Evolutionary conservation across 371 early-diverging fungal genomes (phyloP).

Genomic region (Encephalitozoon intestinalis): DNA sequence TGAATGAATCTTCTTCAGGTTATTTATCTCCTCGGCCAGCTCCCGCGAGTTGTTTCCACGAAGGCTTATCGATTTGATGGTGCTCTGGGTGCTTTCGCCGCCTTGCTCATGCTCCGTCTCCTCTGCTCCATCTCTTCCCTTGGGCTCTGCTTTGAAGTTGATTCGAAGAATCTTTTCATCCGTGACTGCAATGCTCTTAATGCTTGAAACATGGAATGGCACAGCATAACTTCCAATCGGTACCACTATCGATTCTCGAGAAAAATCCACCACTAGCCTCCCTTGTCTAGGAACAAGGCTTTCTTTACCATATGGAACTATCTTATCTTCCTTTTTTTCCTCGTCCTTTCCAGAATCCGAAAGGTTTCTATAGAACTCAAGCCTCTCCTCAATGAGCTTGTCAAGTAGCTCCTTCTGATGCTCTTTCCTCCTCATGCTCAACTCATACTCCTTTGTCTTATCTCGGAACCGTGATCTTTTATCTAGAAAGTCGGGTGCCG

Average conservation of each 20-base stretch:
- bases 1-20: slow-evolving; percentile 46
- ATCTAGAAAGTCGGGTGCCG: slow-evolving; percentile 21
- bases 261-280: slow-evolving; percentile 77
- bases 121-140: slow-evolving; percentile 67
- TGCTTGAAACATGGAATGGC: slow-evolving; percentile 90
- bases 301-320: slow-evolving; percentile 54
- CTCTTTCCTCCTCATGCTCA: slow-evolving; percentile 56
- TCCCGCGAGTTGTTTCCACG: slow-evolving; percentile 11
- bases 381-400: slow-evolving; percentile 56
- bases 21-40: slow-evolving; percentile 48
- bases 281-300: slow-evolving; percentile 39
- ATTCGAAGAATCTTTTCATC: slow-evolving; percentile 84
- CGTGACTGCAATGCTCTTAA: slow-evolving; percentile 83
- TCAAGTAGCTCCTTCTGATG: slow-evolving; percentile 62
- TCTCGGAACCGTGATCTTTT: slow-evolving; percentile 50
- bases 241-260: slow-evolving; percentile 74
- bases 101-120: slow-evolving; percentile 78
- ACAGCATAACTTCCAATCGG: slow-evolving; percentile 91
- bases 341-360: slow-evolving; percentile 10
- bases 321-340: slow-evolving; percentile 22
- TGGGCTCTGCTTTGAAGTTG: slow-evolving; percentile 79
- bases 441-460: slow-evolving; percentile 55
- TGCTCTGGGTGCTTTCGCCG: slow-evolving; percentile 44
- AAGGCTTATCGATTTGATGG: slow-evolving; percentile 49
- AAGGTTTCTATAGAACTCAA: slow-evolving; percentile 46